Conservation (phyloP, 768 basidiomycete genomes). For the Myochromella boudieri region DNA sequence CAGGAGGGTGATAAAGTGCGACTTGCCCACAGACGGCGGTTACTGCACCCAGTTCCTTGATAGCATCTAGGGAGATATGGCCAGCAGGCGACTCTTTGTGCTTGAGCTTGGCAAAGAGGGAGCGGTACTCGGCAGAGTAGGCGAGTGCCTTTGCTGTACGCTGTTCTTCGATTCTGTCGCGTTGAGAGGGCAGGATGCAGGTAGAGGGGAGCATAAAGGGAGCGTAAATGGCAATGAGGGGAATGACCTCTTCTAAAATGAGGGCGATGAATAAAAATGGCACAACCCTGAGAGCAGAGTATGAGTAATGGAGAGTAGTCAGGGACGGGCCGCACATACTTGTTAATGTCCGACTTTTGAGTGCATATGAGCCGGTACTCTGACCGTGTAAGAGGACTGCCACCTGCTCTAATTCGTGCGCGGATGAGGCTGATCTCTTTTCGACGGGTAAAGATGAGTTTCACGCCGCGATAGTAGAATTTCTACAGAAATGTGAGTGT, state of each 20-base stretch:
- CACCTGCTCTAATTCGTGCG: constrained; percentile 57
- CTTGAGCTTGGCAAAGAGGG: constrained; percentile 33
- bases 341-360: constrained; percentile 66
- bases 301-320: constrained; percentile 13
- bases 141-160: constrained; percentile 49
- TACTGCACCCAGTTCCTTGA: constrained; percentile 30
- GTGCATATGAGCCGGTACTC: constrained; percentile 70
- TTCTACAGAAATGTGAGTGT: constrained; percentile 43
- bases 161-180: constrained; percentile 56
- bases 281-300: constrained; percentile 49
- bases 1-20: not conserved
- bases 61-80: constrained; percentile 30
- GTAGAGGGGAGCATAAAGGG: constrained; percentile 86
- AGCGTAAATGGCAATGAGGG: constrained; percentile 82
- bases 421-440: constrained; percentile 53
- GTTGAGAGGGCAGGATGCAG: constrained; percentile 81
- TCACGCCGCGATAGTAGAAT: constrained; percentile 82
- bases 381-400: constrained; percentile 59
- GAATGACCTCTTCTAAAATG: constrained; percentile 78
- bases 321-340: constrained; percentile 39
- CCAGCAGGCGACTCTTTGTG: constrained; percentile 31
- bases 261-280: constrained; percentile 78
- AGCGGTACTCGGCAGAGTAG: constrained; percentile 34
- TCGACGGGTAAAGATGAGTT: constrained; percentile 65
- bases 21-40: constrained; percentile 61